phyloP scores from a whole-genome alignment of 768 basidiomycete species.

The Piloderma croceum region DNA sequence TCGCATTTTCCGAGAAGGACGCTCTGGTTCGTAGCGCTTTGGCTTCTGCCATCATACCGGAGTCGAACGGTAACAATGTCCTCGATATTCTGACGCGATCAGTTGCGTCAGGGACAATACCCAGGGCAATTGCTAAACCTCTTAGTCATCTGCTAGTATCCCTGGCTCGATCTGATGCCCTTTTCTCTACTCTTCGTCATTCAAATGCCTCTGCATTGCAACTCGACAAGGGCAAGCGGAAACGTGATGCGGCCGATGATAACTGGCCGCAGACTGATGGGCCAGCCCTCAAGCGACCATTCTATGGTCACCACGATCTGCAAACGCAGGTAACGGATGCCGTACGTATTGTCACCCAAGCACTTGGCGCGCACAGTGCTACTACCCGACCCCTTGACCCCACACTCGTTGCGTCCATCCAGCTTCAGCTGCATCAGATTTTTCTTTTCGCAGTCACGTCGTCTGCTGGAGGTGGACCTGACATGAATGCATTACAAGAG shows the following conservation, averaged over 20 bases:
- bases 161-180: conserved; percentile 56
- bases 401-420: conserved; percentile 61
- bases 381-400: conserved; percentile 45
- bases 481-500: conserved; percentile 62
- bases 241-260: conserved; percentile 52
- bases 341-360: conserved; percentile 48
- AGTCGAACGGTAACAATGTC: conserved; percentile 42
- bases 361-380: conserved; percentile 36
- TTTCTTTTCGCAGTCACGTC: conserved; percentile 77
- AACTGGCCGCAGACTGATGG: conserved; percentile 24
- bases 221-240: conserved; percentile 71
- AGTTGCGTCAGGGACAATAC: conserved; percentile 40
- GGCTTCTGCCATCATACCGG: conserved; percentile 44
- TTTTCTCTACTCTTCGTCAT: conserved; percentile 61
- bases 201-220: conserved; percentile 59
- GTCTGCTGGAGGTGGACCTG: conserved; percentile 45
- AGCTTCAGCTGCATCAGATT: conserved; percentile 66
- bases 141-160: conserved; percentile 60
- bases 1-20: conserved; percentile 54
- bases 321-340: conserved; percentile 57
- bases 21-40: conserved; percentile 50
- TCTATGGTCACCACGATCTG: conserved; percentile 40
- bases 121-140: conserved; percentile 47
- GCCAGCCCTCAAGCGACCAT: conserved; percentile 41
- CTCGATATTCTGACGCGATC: conserved; percentile 50